These are phyloP conservation scores for Podosphaera aphanis DNA, from an alignment of 2,329 filamentous ascomycete genomes.

Conservation along the genomic window DNA sequence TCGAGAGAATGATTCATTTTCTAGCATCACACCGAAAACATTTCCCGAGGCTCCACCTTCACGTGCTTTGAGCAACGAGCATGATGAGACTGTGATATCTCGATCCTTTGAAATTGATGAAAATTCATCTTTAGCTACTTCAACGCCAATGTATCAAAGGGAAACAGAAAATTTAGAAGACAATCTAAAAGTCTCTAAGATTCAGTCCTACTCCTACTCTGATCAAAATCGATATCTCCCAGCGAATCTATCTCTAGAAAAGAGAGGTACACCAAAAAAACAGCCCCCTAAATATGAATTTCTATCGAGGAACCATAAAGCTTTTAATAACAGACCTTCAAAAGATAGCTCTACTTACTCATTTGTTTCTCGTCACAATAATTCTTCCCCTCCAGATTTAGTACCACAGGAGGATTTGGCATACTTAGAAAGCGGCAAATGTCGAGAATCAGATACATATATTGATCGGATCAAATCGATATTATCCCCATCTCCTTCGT, in stretches of 20 bases:
- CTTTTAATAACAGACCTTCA: not conserved
- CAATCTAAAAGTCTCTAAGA: not conserved
- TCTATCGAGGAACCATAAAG: not conserved
- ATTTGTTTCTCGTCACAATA: not conserved
- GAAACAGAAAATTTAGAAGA: not conserved
- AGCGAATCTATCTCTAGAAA: not conserved
- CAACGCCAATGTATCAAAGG: not conserved
- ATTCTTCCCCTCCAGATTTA: not conserved
- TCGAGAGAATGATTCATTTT: slow-evolving; percentile 10
- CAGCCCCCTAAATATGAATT: not conserved
- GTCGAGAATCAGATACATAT: not conserved
- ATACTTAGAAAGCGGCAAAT: not conserved
- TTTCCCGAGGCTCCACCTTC: not conserved
- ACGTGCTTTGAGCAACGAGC: not conserved
- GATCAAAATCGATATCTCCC: not conserved
- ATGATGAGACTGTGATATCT: not conserved
- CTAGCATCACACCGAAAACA: slow-evolving; percentile 7
- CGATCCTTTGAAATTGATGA: not conserved
- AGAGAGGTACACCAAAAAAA: not conserved
- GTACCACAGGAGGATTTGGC: not conserved
- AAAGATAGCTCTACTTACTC: not conserved
- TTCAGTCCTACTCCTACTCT: not conserved
- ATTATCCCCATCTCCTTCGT: slow-evolving; percentile 15
- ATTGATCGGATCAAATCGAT: slow-evolving; percentile 13
- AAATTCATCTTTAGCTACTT: not conserved